Base-by-base conservation (phyloP, 345 rosid genomes). In the Euphorbia peplus region DNA sequence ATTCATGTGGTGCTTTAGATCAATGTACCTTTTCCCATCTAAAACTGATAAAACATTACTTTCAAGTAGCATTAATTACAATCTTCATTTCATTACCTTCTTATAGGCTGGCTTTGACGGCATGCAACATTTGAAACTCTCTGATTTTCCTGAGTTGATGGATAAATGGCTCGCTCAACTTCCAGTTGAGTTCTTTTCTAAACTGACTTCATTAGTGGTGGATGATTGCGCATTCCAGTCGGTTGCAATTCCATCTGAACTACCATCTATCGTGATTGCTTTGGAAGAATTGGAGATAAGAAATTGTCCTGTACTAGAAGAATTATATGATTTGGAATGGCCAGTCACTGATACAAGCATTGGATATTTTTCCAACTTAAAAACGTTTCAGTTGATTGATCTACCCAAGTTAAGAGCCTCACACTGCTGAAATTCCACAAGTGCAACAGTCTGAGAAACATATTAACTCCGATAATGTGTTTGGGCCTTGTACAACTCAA, bases 401-500 rank as follows among this genome's bases (percentile, higher is more conserved):
- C 69, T 65, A 19, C 69, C 69, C 10, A 30, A 26, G 14, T 5
- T 65, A n/a, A 21, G 5, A 48, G 32, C 47, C 46, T 65, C 1
- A 42, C 52, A 65, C 0, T n/a, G 10, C 22, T 65, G 24, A 65
- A 51, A n/a, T 10, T 65, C 25, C 46, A 65, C 21, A 10, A 9
- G 7, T 65, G 69, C 22, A 19, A 46, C 19, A 65, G 29, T 19
- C 32, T 65, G 59, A 65, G 29, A 30, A 8, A 65, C 32, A 19
- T 65, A 25, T 32, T 51, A n/a, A 30, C 68, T 5, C 18, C 68
- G 1, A 21, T 10, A 11, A 18, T 65, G 25, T 11, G 35, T 6
- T 29, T 30, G 59, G 10, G 59, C 44, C 69, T 65, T 32, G 58
- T 29, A 8, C 37, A 51, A 51, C 69, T 65, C 59, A 16, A 51